Evolutionary conservation across 371 early-diverging fungal genomes (phyloP).

Genomic region (Lichtheimia ramosa): DNA sequence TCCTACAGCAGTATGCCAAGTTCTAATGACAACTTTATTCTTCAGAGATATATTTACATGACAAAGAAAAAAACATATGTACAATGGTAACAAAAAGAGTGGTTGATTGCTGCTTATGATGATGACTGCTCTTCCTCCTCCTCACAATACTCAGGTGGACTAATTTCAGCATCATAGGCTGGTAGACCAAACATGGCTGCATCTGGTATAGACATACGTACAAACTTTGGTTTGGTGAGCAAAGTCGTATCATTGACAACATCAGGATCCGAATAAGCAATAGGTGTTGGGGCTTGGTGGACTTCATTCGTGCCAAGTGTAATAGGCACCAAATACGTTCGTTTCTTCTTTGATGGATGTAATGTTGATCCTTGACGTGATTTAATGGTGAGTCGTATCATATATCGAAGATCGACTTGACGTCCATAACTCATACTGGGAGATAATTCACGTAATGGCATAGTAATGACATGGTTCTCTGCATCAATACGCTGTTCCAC

Average conservation of each 20-base stretch:
- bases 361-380: not conserved
- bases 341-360: constrained; percentile 1
- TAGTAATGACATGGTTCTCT: not conserved
- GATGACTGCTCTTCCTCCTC: not conserved
- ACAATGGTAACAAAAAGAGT: not conserved
- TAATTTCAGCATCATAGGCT: constrained; percentile 1
- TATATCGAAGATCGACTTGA: constrained; percentile 1
- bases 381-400: not conserved
- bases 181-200: not conserved
- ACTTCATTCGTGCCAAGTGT: not conserved
- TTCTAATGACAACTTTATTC: no score
- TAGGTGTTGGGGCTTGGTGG: not conserved
- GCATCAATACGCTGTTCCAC: not conserved
- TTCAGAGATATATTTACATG: not conserved
- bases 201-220: not conserved
- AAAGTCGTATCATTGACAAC: constrained; percentile 7
- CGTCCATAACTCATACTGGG: constrained; percentile 5
- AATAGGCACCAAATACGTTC: constrained; percentile 2
- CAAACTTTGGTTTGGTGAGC: constrained; percentile 10
- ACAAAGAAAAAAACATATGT: not conserved
- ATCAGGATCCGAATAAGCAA: constrained; percentile 6
- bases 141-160: constrained; percentile 1
- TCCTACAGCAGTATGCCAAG: no score
- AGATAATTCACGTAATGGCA: not conserved
- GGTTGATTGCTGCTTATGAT: no score